phyloP scores from a whole-genome alignment of 1,139 yeast species.

The Debaryomycetaceae sp. region DNA sequence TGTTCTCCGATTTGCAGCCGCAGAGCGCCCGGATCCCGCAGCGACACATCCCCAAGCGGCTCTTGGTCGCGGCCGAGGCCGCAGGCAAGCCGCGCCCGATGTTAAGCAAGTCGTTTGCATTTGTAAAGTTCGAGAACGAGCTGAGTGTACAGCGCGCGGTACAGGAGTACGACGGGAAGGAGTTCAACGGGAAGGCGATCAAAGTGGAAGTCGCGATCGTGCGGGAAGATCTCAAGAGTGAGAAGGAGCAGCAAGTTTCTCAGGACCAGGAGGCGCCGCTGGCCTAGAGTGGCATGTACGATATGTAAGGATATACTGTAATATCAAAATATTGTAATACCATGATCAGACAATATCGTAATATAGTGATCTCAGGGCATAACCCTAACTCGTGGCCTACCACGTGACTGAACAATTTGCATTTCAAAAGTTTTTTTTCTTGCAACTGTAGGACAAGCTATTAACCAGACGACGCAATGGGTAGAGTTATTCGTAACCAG shows the following conservation, averaged over 20 bases:
- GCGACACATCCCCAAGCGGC: slow-evolving; percentile 29
- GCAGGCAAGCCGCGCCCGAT: slow-evolving; percentile 16
- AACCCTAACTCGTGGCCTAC: neutral
- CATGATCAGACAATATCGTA: no score
- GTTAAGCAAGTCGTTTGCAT: slow-evolving; percentile 55
- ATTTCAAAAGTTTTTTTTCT: no score
- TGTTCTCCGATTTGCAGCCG: slow-evolving; percentile 39
- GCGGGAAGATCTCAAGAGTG: no score
- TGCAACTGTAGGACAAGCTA: neutral
- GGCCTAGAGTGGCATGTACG: no score
- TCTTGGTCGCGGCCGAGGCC: slow-evolving; percentile 27
- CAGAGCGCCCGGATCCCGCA: slow-evolving; percentile 50
- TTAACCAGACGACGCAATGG: slow-evolving; percentile 28
- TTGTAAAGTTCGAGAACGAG: slow-evolving; percentile 40
- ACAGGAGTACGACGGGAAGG: slow-evolving; percentile 40
- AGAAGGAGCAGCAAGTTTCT: no score
- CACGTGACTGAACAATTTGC: neutral
- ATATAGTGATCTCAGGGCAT: neutral
- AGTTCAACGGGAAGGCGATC: slow-evolving; percentile 42
- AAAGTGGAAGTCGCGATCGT: slow-evolving; percentile 50
- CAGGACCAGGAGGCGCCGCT: no score
- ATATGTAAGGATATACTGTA: no score
- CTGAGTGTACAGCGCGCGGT: slow-evolving; percentile 40
- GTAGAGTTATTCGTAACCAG: slow-evolving; percentile 99
- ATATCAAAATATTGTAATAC: no score